Percentiles rank a stretch among this genome's conserved stretches.
These are phyloP conservation scores for Fusarium torulosum DNA, from an alignment of 2,329 filamentous ascomycete species.

Conservation along the genomic window DNA sequence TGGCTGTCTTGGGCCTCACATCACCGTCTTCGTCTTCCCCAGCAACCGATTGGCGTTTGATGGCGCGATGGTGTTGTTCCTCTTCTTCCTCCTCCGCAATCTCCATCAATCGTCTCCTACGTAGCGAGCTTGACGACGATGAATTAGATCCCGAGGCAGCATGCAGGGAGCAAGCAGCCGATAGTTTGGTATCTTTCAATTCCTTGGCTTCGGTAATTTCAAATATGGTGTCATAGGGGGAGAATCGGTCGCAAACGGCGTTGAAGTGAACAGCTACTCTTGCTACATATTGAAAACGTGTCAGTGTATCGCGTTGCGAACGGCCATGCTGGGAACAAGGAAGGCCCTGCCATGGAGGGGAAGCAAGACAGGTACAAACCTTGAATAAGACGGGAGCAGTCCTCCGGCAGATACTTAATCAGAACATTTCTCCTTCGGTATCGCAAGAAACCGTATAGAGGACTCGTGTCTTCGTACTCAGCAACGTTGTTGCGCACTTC, in stretches of 20 bases:
- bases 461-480: conserved; percentile 84
- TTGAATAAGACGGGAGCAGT: conserved; percentile 90
- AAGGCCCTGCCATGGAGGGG: not conserved
- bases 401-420: conserved; percentile 92
- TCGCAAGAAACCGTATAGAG: conserved; percentile 90
- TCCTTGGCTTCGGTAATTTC: conserved; percentile 80
- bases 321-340: not conserved
- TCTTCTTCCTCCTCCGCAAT: conserved; percentile 96
- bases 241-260: conserved; percentile 77
- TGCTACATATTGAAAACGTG: conserved; percentile 63
- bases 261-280: conserved; percentile 82
- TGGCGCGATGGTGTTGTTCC: conserved; percentile 68
- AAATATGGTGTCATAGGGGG: conserved; percentile 88
- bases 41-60: conserved; percentile 69
- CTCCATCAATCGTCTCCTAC: conserved; percentile 83
- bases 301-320: conserved; percentile 28
- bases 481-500: conserved; percentile 85
- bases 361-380: conserved; percentile 68
- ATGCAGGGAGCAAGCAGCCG: conserved; percentile 89
- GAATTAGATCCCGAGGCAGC: conserved; percentile 87
- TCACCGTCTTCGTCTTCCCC: conserved; percentile 60
- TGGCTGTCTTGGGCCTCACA: conserved; percentile 45
- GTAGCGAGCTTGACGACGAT: conserved; percentile 84
- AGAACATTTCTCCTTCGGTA: conserved; percentile 92
- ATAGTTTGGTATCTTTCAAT: conserved; percentile 88